phyloP scores from a whole-genome alignment of 2,329 filamentous ascomycete species.

The Fusarium nurragi region DNA sequence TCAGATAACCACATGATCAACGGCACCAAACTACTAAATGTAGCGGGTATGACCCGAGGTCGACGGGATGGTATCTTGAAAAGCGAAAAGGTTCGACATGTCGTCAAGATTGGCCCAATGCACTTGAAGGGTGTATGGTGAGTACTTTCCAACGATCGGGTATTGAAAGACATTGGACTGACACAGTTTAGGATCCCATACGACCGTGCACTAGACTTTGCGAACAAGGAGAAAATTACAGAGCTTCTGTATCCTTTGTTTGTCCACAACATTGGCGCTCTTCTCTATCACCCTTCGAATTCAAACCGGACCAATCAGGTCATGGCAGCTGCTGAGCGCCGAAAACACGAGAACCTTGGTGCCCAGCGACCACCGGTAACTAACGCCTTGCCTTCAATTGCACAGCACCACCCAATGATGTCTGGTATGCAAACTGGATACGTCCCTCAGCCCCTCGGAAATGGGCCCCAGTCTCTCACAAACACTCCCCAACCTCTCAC shows the following conservation, averaged over 20 bases:
- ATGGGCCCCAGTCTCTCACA: conserved; percentile 31
- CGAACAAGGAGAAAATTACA: conserved; percentile 99
- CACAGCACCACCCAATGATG: conserved; percentile 57
- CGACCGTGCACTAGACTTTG: conserved; percentile 96
- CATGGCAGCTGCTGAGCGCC: conserved; percentile 83
- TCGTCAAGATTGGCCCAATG: conserved; percentile 99
- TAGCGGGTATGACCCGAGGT: conserved; percentile 97
- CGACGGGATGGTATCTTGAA: conserved; percentile 96
- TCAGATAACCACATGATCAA: conserved; percentile 99
- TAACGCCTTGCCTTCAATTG: conserved; percentile 71
- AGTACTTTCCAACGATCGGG: conserved; percentile 50
- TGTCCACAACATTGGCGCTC: conserved; percentile 93
- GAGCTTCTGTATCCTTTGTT: conserved; percentile 95
- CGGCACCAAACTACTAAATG: conserved; percentile 94
- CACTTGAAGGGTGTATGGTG: conserved; percentile 97
- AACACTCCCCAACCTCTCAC: conserved; percentile 19
- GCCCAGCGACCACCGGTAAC: conserved; percentile 64
- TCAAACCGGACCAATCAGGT: conserved; percentile 83
- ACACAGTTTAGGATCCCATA: conserved; percentile 83
- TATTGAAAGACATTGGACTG: conserved; percentile 37
- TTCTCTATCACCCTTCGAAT: conserved; percentile 94
- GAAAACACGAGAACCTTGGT: conserved; percentile 75
- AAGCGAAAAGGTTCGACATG: conserved; percentile 95
- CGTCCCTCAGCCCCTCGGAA: conserved; percentile 16
- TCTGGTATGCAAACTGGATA: conserved; percentile 21